Base-by-base conservation (phyloP, 805 yeast genomes). In the Metschnikowia borealis region DNA sequence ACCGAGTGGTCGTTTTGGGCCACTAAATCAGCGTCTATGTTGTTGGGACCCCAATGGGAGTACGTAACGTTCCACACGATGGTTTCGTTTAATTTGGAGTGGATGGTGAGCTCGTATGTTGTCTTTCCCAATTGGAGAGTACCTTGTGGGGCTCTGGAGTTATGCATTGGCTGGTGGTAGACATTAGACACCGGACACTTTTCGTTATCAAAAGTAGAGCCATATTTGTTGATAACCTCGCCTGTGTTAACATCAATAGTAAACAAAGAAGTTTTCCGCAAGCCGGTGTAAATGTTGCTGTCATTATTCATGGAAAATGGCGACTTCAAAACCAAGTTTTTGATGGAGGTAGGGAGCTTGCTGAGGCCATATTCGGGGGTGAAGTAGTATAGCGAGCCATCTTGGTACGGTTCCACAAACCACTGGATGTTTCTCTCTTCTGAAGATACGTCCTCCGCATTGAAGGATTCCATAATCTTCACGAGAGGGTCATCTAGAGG, bases 21-120 rank as follows among this genome's bases (percentile, higher is more conserved):
- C 58, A 75, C 67, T 44, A 81, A 68, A 56, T 81, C 85, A 39
- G 69, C 71, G 65, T 92, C 96, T 47, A 90, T 71, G 56, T 88
- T 83, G 65, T 92, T 92, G 41, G 96, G 96, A 8, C 94, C 95
- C 97, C 97, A 94, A 35, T 85, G 78, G 1, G 95, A 77, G 62
- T 86, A 90, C 0, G 91, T 83, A 15, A 94, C 87, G 60, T 89
- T 87, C 94, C 97, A 91, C 1, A 84, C 79, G 2, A 69, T 57
- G 49, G 63, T 64, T 0, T 84, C 70, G 53, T 82, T 81, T 52
- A 81, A 78, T 57, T 78, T 81, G 2, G 94, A 84, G 62, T 89
- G 85, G n/a, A 94, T 92, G 0, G 82, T 73, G 38, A 87, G 70
- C 56, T 85, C 87, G 61, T 84, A 87, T 0, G 83, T 82, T 0